These are phyloP conservation scores for Pelargonium myrrhifolium DNA, from an alignment of 441 rosid genomes.

Conservation along the genomic window DNA sequence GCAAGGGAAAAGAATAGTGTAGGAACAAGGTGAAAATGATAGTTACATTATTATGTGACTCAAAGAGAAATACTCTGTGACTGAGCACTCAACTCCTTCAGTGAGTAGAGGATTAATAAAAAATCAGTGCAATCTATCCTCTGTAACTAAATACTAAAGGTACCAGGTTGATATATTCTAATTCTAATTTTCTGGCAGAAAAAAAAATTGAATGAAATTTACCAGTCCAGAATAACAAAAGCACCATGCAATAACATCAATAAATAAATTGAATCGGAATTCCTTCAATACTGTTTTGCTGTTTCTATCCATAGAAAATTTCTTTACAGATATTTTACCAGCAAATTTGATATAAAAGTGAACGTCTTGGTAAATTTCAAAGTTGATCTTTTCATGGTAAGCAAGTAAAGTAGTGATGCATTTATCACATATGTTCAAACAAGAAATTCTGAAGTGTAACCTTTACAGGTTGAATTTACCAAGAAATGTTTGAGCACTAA, in stretches of 20 bases:
- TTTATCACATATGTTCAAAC: neutral
- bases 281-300: neutral
- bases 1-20: neutral
- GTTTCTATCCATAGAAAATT: neutral
- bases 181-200: slow-evolving; percentile 2
- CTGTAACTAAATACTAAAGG: neutral
- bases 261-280: neutral
- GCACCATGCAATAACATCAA: too few species aligned
- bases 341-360: neutral
- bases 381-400: neutral
- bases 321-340: neutral
- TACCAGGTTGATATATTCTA: neutral
- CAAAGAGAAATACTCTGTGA: neutral
- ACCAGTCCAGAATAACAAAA: too few species aligned
- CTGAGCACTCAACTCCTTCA: neutral
- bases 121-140: neutral
- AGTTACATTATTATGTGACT: neutral
- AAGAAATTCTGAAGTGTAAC: neutral
- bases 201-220: too few species aligned
- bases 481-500: neutral
- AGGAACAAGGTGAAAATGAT: neutral
- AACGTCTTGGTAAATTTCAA: neutral
- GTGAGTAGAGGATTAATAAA: neutral
- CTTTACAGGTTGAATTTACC: neutral
- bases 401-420: neutral